Evolutionary conservation across 352 stramenopile genomes (phyloP).

Genomic region (Phytophthora rubi): DNA sequence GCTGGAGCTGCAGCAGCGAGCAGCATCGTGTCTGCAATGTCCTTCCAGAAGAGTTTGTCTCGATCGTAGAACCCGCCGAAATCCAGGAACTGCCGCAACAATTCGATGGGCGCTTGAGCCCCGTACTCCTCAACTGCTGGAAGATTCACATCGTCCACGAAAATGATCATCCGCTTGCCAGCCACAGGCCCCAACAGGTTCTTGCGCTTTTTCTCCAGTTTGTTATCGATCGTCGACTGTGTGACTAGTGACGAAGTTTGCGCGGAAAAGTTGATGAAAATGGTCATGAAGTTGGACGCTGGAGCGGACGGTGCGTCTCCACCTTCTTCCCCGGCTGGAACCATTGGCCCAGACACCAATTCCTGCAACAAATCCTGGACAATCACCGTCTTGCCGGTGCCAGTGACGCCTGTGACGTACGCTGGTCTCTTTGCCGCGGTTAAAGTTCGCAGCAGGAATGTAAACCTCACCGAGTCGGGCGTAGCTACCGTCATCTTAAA

Average conservation of each 20-base stretch:
- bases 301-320: constrained; percentile 27
- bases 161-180: constrained; percentile 91
- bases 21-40: constrained; percentile 94
- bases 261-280: constrained; percentile 92
- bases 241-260: constrained; percentile 92
- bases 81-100: constrained; percentile 95
- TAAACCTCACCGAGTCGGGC: constrained; percentile 75
- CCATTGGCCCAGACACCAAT: constrained; percentile 38
- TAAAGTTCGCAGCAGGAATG: constrained; percentile 60
- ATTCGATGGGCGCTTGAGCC: constrained; percentile 93
- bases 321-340: constrained; percentile 27
- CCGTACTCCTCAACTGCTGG: constrained; percentile 95
- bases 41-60: constrained; percentile 97
- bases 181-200: constrained; percentile 91
- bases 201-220: constrained; percentile 96
- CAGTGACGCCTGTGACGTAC: constrained; percentile 90
- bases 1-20: constrained; percentile 91
- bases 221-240: constrained; percentile 91
- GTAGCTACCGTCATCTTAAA: constrained; percentile 88
- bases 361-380: constrained; percentile 80
- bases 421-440: constrained; percentile 74
- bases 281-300: constrained; percentile 69
- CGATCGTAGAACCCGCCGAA: constrained; percentile 97
- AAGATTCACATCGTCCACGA: constrained; percentile 97
- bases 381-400: constrained; percentile 91